Conservation (phyloP, 345 rosid genomes). For the Citrus medica region DNA sequence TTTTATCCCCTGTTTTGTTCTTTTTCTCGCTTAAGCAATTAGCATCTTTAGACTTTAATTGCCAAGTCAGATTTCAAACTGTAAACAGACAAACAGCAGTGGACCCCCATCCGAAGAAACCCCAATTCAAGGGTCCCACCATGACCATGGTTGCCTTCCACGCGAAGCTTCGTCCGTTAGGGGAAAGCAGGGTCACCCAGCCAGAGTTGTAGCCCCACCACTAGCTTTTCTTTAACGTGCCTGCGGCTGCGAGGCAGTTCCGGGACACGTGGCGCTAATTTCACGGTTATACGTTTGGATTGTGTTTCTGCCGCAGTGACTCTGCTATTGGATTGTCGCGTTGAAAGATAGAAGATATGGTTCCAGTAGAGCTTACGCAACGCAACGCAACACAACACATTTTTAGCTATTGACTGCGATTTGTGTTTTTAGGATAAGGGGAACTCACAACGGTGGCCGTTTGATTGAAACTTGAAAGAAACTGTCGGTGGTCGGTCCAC, state of each 20-base stretch:
- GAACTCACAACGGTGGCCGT: background rate
- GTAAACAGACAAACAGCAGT: background rate
- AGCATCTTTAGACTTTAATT: no score
- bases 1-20: no score
- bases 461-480: background rate
- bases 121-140: background rate
- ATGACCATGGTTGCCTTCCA: constrained; percentile 21
- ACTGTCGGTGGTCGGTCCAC: background rate
- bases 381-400: no score
- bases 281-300: background rate
- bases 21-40: no score
- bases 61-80: background rate
- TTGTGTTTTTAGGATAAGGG: no score
- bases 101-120: background rate
- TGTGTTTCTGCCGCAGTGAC: background rate
- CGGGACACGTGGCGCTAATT: background rate
- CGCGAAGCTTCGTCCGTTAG: constrained; percentile 23
- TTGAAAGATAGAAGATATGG: no score
- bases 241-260: constrained; percentile 21
- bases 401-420: no score
- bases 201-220: background rate
- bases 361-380: constrained; percentile 1
- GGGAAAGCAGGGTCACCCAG: background rate
- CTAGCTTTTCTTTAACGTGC: constrained; percentile 12
- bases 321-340: background rate